Evolutionary conservation across 2,329 filamentous ascomycete species (phyloP), one percentile per base, ranked within the genome.

Genomic region (Diplocarpon rosae): DNA sequence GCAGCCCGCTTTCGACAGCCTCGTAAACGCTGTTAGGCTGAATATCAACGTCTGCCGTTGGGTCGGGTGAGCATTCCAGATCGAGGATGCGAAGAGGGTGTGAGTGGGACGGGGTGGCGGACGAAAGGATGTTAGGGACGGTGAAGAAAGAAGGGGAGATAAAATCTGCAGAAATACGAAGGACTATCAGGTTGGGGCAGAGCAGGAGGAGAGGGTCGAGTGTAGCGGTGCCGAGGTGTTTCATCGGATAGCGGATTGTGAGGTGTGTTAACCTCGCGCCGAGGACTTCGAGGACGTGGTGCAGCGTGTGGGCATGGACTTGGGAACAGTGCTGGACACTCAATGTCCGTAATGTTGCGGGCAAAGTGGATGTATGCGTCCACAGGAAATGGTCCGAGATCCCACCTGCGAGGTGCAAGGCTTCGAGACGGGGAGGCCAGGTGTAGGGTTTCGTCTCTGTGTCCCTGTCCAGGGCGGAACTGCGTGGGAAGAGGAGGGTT

Each of bases 191-290:
- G 13, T 42, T 45, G 1, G 59, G 55, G 39, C 60, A 62, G 28
- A 47, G 16, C 3, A 38, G 24, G 2, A 59, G 47, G 1, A 61
- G 35, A 2, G 42, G 30, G 31, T 62, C 54, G 1, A 63, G 48
- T 4, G 49, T 42, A 2, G 54, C 52, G 4, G 34, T 32, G 2
- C 43, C 48, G 11, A 63, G 47, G 13, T 56, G 53, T 1, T 51
- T 42, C 58, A 63, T 61, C 3, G 59, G 59, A 40, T 61, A 53
- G 9, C 58, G 52, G n/a, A 63, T 60, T 13, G 58, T 60, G 12
- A 63, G 49, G 16, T 62, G 55, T 28, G 46, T 34, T 8, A 63
- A 42, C 36, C 52, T 53, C 10, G 50, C 30, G 1, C 60, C 60
- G 11, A 61, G 31, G 2, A 34, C 43, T 37, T 45, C 32, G 1